Base-by-base conservation (phyloP, 2,329 filamentous ascomycete species). In the Colletotrichum destructivum region DNA sequence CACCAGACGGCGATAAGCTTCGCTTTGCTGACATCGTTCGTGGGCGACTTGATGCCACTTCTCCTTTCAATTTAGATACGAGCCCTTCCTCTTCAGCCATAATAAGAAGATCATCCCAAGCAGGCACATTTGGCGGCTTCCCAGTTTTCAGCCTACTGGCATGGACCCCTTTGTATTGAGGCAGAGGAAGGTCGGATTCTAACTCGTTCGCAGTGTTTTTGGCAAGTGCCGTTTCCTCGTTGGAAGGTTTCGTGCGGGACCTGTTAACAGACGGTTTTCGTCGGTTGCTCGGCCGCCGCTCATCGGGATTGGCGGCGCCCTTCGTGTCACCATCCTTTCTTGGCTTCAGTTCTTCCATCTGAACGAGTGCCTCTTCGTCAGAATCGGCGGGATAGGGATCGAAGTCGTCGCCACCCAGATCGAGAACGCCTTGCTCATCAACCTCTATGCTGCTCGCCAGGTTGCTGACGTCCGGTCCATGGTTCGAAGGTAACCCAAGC, bases 381-480 rank as follows among this genome's bases (percentile, higher is more conserved):
- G 85, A 88, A 71, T 90, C 88, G 42, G 86, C 84, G 1, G 83
- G 80, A 63, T 85, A 86, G n/a, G 83, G 75, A 8, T 84, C 83
- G 26, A 87, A 84, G n/a, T 88, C 82, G 1, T 85, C 83, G 54
- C 86, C 79, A n/a, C 84, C 81, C 38, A 82, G 76, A 65, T 83
- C 79, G 9, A 86, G 79, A 35, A 91, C 89, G 26, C 85, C 87
- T 40, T 84, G 83, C 75, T 94, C 91, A 75, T 95, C 91, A 6
- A 94, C 90, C 26, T 91, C 84, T 54, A 92, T 85, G 71, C 84
- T 88, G 71, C 82, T 84, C 9, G 78, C 55, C 2, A 81, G 81
- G 21, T 79, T 75, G 5, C 76, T 71, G 60, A 84, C 80, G 0
- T 76, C 72, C 6, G 76, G 76, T 7, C 75, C 63, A 9, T 76